These are phyloP conservation scores for Yamadazyma membranifaciens DNA, from an alignment of 1,139 yeast genomes.

Conservation along the genomic window DNA sequence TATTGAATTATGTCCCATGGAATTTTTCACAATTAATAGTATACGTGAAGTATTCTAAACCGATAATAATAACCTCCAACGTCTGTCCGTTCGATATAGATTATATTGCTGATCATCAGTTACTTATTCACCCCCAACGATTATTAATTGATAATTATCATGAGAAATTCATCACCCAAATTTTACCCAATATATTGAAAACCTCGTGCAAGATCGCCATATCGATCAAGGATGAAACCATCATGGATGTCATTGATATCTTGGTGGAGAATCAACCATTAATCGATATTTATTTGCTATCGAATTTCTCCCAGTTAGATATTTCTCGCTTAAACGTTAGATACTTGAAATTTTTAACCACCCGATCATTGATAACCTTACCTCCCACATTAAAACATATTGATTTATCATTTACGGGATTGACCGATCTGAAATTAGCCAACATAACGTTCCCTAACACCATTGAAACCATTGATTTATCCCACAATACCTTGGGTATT, in stretches of 20 bases:
- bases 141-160: slow-evolving; percentile 13
- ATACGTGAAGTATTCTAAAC: slow-evolving; percentile 6
- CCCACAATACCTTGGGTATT: slow-evolving; percentile 22
- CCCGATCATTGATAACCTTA: neutral
- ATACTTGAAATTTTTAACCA: slow-evolving; percentile 3
- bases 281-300: slow-evolving; percentile 1
- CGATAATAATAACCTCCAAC: neutral
- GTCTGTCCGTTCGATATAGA: slow-evolving; percentile 9
- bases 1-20: neutral
- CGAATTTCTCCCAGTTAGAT: neutral
- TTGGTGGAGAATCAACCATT: neutral
- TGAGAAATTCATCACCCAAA: neutral
- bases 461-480: slow-evolving; percentile 21
- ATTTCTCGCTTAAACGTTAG: slow-evolving; percentile 5
- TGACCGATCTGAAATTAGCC: slow-evolving; percentile 13
- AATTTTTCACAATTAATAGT: neutral
- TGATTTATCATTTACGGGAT: slow-evolving; percentile 24
- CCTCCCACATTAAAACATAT: slow-evolving; percentile 9
- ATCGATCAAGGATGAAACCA: neutral
- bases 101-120: slow-evolving; percentile 16
- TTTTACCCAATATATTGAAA: neutral
- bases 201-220: slow-evolving; percentile 3
- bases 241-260: neutral
- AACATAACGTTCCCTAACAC: slow-evolving; percentile 17
- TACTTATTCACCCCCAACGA: slow-evolving; percentile 20